Base-by-base conservation (phyloP, 306 rosid species). In the Pterocarpus santalinus region DNA sequence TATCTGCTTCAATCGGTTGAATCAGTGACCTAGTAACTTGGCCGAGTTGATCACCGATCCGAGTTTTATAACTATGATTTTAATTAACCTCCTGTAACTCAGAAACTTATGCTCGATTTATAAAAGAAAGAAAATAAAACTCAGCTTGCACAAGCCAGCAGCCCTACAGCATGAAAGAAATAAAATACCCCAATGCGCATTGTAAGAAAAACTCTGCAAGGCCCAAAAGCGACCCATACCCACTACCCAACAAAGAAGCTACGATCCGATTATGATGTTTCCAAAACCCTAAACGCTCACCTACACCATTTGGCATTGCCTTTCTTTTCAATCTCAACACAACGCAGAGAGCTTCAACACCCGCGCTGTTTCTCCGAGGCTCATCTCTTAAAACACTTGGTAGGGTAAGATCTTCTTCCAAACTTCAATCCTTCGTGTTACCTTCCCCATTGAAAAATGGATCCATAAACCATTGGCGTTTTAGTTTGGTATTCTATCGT, bases 401-500 rank as follows among this genome's bases (percentile, higher is more conserved):
- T 80, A 4, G 4, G 74, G 84, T 80, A 73, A 73, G 79, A 53
- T 72, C 68, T 72, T 8, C 47, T 73, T 73, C 55, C 38, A 3
- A 56, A 38, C 10, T 2, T 14, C 0, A 38, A 57, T 6, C 67
- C 12, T 36, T 3, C 15, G 15, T 16, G 1, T 56, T 11, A 22
- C 7, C 36, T 7, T 56, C 8, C 62, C 32, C 33, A 12, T 58
- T 55, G 16, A 13, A 74, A 74, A 14, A 22, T 39, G 30, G n/a
- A 47, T 38, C 7, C 15, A 10, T 4, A 65, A 41, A 2, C 58
- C 10, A 11, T 2, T 58, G 7, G 6, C 7, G 28, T 17, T 55
- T 41, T 38, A 32, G 30, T 12, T 66, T 73, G 55, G 78, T 16
- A 12, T 56, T 56, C 41, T 39, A 4, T 55, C 56, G 14, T 55